Conservation (phyloP, 2,329 filamentous ascomycete species). For the Xylariaceae sp. region DNA sequence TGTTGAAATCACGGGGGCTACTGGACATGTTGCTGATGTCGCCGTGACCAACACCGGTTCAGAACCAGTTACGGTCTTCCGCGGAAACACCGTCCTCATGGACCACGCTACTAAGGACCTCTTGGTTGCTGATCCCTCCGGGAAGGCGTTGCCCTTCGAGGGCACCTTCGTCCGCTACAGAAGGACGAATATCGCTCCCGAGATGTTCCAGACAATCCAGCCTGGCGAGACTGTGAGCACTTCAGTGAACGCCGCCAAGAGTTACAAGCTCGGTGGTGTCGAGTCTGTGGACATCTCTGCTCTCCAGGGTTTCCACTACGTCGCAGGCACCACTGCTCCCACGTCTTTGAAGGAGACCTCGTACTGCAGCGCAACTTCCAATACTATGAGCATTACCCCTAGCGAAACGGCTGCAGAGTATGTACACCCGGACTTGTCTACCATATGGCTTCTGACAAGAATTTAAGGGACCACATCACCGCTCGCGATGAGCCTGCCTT, state of each 20-base stretch:
- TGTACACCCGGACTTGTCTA: neutral
- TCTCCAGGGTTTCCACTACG: conserved; percentile 21
- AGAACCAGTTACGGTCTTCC: conserved; percentile 21
- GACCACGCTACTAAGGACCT: conserved; percentile 21
- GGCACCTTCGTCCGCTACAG: conserved; percentile 19
- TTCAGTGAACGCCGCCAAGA: conserved; percentile 17
- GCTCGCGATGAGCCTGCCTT: conserved; percentile 10
- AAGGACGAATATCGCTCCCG: conserved; percentile 9
- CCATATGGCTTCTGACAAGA: conserved; percentile 1
- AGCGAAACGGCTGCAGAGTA: conserved; percentile 19
- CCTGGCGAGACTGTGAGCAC: conserved; percentile 18
- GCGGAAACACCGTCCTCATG: conserved; percentile 19
- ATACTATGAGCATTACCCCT: conserved; percentile 13
- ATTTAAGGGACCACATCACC: conserved; percentile 12
- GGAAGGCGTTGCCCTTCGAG: conserved; percentile 18
- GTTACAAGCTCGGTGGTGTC: conserved; percentile 18
- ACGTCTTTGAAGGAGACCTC: conserved; percentile 13
- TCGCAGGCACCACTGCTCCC: conserved; percentile 16
- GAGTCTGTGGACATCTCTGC: conserved; percentile 13
- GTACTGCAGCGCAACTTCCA: conserved; percentile 18
- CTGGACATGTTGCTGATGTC: conserved; percentile 15
- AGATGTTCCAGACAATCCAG: conserved; percentile 22
- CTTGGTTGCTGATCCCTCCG: conserved; percentile 13
- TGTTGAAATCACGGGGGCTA: conserved; percentile 17
- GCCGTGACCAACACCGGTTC: conserved; percentile 19